Conservation (phyloP, 2,329 filamentous ascomycete genomes). For the Hypoxylon sp. region DNA sequence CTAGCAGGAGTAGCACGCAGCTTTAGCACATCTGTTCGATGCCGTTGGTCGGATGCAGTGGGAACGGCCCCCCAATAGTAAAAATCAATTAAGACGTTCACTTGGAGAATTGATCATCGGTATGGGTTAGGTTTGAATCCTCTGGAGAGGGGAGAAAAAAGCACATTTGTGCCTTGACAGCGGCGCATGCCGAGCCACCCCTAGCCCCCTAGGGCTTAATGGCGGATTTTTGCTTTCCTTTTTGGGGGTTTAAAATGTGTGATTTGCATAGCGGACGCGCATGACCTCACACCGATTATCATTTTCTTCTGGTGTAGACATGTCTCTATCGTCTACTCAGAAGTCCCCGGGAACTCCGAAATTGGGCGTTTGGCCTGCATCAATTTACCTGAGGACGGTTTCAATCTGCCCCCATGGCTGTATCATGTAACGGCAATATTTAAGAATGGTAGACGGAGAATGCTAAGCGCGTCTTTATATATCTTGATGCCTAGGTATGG, state of each 20-base stretch:
- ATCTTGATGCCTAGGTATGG: not conserved
- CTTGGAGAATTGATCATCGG: constrained; percentile 5
- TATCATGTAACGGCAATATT: not conserved
- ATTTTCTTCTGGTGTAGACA: not conserved
- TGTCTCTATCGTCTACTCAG: not conserved
- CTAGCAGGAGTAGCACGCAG: constrained; percentile 13
- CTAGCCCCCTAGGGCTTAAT: constrained; percentile 18
- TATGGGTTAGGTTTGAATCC: constrained; percentile 26
- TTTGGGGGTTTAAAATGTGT: constrained; percentile 24
- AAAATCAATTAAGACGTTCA: constrained; percentile 15
- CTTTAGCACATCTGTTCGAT: constrained; percentile 3
- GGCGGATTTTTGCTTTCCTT: constrained; percentile 16
- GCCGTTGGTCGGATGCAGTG: constrained; percentile 32
- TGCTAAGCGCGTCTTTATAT: not conserved
- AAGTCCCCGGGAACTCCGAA: constrained; percentile 3
- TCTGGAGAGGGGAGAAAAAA: constrained; percentile 2
- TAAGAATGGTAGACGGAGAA: not conserved
- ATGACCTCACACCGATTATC: constrained; percentile 32
- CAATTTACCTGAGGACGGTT: not conserved
- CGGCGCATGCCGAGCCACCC: constrained; percentile 28
- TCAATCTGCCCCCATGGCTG: not conserved
- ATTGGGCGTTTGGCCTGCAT: not conserved
- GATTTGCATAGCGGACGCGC: constrained; percentile 32
- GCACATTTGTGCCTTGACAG: not conserved
- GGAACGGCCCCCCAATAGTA: constrained; percentile 27